Conservation (phyloP, 805 yeast genomes). For the fission yeast (Schizosaccharomyces pombe) region DNA sequence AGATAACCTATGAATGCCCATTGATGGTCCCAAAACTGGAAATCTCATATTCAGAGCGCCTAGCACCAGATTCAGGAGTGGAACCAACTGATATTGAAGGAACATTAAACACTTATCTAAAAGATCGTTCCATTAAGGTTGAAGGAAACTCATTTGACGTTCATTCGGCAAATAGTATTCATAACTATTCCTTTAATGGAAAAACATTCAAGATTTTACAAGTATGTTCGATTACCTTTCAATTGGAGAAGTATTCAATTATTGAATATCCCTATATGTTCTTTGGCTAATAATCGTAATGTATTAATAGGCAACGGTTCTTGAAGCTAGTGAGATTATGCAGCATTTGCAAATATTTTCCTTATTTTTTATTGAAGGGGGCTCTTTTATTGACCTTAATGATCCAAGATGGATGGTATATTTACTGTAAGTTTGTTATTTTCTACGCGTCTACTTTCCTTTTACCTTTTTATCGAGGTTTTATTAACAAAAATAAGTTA, state of each 20-base stretch:
- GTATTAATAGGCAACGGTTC: constrained; percentile 19
- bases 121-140: not conserved
- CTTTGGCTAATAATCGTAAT: constrained; percentile 9
- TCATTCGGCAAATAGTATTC: not conserved
- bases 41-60: not conserved
- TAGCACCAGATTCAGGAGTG: not conserved
- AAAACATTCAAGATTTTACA: not conserved
- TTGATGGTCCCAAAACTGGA: not conserved
- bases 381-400: constrained; percentile 53
- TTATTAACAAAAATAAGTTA: constrained; percentile 9
- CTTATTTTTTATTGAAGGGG: constrained; percentile 76
- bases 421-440: constrained; percentile 26
- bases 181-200: not conserved
- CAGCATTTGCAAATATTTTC: constrained; percentile 56
- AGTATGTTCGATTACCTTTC: not conserved
- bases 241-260: not conserved
- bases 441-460: no score
- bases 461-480: no score
- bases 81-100: not conserved
- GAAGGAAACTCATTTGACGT: not conserved
- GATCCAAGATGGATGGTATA: constrained; percentile 67
- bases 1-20: not conserved
- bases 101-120: not conserved
- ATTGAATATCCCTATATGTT: constrained; percentile 6
- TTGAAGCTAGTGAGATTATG: constrained; percentile 30